phyloP scores from a whole-genome alignment of 192 early-diverging fungal species.

The Pilaira anomala region DNA sequence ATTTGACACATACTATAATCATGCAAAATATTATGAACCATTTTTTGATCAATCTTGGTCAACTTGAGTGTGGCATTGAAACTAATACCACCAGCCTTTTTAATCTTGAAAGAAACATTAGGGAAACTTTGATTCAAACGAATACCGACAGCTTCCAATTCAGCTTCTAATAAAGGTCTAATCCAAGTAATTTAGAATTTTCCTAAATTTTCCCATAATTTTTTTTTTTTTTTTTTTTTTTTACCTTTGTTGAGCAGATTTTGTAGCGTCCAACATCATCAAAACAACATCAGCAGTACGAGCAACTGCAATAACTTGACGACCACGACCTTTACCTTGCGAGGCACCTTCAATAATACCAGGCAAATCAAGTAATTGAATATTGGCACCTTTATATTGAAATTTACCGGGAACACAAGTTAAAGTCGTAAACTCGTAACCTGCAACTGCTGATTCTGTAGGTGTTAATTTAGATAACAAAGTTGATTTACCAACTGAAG shows the following conservation, averaged over 20 bases:
- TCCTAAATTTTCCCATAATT: background rate
- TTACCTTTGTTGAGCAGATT: conserved; percentile 74
- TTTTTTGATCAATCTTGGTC: conserved; percentile 80
- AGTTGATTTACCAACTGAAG: conserved; percentile 99
- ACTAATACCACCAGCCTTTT: conserved; percentile 95
- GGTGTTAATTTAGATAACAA: conserved; percentile 88
- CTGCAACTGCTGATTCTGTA: conserved; percentile 84
- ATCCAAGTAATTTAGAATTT: background rate
- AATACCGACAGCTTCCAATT: conserved; percentile 95
- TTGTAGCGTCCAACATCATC: conserved; percentile 98
- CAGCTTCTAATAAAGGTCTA: conserved; percentile 76
- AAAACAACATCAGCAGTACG: conserved; percentile 94
- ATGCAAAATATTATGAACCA: conserved; percentile 93
- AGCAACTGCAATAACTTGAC: conserved; percentile 96
- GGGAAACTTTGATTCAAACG: conserved; percentile 82
- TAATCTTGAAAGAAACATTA: conserved; percentile 97
- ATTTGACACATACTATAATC: conserved; percentile 86
- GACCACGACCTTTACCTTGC: conserved; percentile 96
- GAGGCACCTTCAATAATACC: conserved; percentile 98
- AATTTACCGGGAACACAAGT: conserved; percentile 95
- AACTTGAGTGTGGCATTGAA: conserved; percentile 91
- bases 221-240: background rate
- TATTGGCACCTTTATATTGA: conserved; percentile 91
- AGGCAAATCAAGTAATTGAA: conserved; percentile 97
- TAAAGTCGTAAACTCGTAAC: conserved; percentile 96